phyloP scores from a whole-genome alignment of 1,284 basidiomycete species.

The Trametes versicolor region DNA sequence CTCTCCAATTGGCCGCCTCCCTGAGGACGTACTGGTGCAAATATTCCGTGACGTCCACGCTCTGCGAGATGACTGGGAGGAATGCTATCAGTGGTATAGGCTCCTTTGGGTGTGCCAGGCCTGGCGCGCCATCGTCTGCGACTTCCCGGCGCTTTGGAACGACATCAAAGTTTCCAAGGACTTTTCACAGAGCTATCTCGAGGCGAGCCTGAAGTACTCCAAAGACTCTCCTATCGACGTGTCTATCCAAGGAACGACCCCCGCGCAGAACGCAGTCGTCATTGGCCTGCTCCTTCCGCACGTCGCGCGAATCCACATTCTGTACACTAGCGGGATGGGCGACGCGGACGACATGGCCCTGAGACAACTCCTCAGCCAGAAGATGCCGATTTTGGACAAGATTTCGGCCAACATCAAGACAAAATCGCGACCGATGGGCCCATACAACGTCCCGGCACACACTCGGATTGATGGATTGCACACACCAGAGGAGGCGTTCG shows the following conservation, averaged over 20 bases:
- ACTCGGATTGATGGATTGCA: neutral
- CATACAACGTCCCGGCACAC: neutral
- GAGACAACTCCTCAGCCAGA: neutral
- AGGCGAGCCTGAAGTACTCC: conserved; percentile 11
- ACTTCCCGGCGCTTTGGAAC: neutral
- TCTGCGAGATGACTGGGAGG: neutral
- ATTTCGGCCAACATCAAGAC: neutral
- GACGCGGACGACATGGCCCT: conserved; percentile 4
- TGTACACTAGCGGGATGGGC: neutral
- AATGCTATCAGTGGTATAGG: neutral
- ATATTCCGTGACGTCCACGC: neutral
- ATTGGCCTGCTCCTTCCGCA: neutral
- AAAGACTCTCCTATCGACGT: conserved; percentile 1
- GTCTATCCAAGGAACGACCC: neutral
- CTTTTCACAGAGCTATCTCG: neutral
- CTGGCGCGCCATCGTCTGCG: neutral
- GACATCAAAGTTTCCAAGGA: neutral
- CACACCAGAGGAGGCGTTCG: neutral
- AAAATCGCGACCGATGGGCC: neutral
- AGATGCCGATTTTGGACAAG: conserved; percentile 9
- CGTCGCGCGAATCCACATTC: conserved; percentile 2
- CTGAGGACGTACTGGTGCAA: neutral
- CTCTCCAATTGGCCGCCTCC: neutral
- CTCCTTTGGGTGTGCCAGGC: neutral
- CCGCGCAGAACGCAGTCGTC: neutral